phyloP scores from a whole-genome alignment of 1,284 basidiomycete species.

The Rhodotorula sp. region DNA sequence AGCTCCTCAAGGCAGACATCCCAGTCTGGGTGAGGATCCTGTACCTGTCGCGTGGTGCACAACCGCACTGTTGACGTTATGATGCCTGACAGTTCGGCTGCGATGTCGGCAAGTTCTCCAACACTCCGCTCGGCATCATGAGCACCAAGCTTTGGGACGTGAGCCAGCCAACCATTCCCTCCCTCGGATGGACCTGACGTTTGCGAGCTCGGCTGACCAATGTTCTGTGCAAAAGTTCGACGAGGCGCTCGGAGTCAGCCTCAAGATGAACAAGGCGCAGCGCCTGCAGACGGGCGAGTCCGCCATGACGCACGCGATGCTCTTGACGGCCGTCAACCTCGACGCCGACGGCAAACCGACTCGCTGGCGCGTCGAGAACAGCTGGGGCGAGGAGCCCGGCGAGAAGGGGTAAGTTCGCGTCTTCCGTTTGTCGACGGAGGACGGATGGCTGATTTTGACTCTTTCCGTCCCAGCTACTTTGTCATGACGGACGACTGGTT shows the following conservation, averaged over 20 bases:
- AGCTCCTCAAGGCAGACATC: conserved; percentile 81
- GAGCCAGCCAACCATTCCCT: conserved; percentile 28
- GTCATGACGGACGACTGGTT: conserved; percentile 70
- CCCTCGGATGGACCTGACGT: not conserved
- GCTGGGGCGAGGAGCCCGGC: conserved; percentile 79
- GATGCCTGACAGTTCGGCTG: conserved; percentile 60
- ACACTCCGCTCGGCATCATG: conserved; percentile 44
- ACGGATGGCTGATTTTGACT: not conserved
- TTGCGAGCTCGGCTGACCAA: conserved; percentile 27
- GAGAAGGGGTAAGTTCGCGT: conserved; percentile 59
- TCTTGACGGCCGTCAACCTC: conserved; percentile 81
- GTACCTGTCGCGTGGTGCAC: not conserved
- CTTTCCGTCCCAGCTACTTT: conserved; percentile 59
- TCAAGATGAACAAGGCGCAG: conserved; percentile 74
- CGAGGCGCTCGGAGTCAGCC: conserved; percentile 60
- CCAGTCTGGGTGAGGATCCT: conserved; percentile 61
- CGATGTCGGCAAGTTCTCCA: conserved; percentile 55
- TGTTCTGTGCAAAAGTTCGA: conserved; percentile 38
- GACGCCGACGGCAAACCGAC: conserved; percentile 65
- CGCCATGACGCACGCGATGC: conserved; percentile 69
- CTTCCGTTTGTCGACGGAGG: too few relatives aligned
- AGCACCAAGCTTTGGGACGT: conserved; percentile 78
- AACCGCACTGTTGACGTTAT: not conserved
- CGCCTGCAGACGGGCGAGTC: conserved; percentile 78
- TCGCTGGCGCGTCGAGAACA: conserved; percentile 93